These are phyloP conservation scores for Kodamaea restingae DNA, from an alignment of 805 yeast genomes.

Conservation along the genomic window DNA sequence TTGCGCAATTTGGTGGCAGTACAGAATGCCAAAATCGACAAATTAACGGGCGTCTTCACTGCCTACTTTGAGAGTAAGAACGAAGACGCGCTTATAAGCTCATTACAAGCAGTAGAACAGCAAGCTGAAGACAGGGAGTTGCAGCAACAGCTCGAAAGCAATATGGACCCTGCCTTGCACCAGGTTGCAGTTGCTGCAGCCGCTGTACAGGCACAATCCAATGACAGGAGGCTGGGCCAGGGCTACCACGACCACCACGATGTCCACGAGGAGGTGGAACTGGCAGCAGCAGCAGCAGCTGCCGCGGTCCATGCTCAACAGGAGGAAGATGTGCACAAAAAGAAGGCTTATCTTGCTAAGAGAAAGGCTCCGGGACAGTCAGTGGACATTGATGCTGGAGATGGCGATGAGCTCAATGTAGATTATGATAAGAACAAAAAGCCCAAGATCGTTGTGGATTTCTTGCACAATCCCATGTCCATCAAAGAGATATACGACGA, in stretches of 20 bases:
- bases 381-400: conserved; percentile 6
- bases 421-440: conserved; percentile 20
- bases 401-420: conserved; percentile 8
- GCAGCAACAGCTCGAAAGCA: conserved; percentile 25
- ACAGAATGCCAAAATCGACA: conserved; percentile 37
- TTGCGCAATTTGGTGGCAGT: conserved; percentile 35
- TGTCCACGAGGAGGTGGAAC: conserved; percentile 8
- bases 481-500: conserved; percentile 43
- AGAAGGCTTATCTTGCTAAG: conserved; percentile 10
- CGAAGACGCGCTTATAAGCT: conserved; percentile 25
- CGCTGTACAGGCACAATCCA: conserved; percentile 22
- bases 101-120: conserved; percentile 29
- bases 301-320: conserved; percentile 9
- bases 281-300: conserved; percentile 10
- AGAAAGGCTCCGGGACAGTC: conserved; percentile 12
- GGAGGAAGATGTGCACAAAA: conserved; percentile 4
- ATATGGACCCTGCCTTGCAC: conserved; percentile 41
- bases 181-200: conserved; percentile 39
- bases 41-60: conserved; percentile 30
- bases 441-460: conserved; percentile 37
- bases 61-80: conserved; percentile 31
- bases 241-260: conserved; percentile 7
- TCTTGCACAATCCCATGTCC: conserved; percentile 43
- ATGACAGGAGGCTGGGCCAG: conserved; percentile 9
- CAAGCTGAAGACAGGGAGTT: conserved; percentile 12